Evolutionary conservation across 2,329 filamentous ascomycete genomes (phyloP), one percentile per base, ranked within the genome.

Genomic region (Pseudogymnoascus pannorum): DNA sequence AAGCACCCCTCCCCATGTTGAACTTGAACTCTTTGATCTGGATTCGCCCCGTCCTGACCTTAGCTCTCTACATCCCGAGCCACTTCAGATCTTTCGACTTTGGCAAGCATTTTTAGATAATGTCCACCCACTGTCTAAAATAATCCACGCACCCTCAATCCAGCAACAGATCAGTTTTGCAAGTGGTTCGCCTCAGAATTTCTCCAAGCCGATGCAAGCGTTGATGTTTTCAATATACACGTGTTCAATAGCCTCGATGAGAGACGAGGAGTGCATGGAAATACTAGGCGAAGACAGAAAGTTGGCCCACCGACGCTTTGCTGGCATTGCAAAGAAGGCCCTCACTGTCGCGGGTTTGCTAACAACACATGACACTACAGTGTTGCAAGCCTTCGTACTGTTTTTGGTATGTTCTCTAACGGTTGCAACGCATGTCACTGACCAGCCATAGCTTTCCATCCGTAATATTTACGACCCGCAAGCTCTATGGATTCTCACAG

Each of bases 21-120:
- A 22, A 75, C 81, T 31, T 74, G 86, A 16, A 14, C 71, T 87
- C 0, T 79, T 86, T 64, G 80, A 80, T 16, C 73, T 76, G 1
- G 73, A 69, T 3, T 70, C 71, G n/a, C 65, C 70, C 8, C 61
- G 66, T 2, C 65, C 78, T 12, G 73, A 79, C 62, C 68, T 85
- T 0, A 73, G 75, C 1, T 68, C 73, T 1, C 66, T 85, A 0
- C 86, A 88, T 64, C 84, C 84, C 8, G 70, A 79, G 1, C 75
- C 80, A 22, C 79, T 85, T 18, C 82, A 85, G 62, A 85, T 86
- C 60, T 81, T 87, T 63, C 79, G 83, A 65, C 75, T 87, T 16
- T 90, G 87, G 87, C 86, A 89, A 71, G 78, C 83, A 14, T 90
- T 87, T 68, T 78, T 89, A 42, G 81, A 85, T 64, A 88, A 88